These are phyloP conservation scores for Botrytis fragariae DNA, from an alignment of 2,329 filamentous ascomycete genomes.

Conservation along the genomic window DNA sequence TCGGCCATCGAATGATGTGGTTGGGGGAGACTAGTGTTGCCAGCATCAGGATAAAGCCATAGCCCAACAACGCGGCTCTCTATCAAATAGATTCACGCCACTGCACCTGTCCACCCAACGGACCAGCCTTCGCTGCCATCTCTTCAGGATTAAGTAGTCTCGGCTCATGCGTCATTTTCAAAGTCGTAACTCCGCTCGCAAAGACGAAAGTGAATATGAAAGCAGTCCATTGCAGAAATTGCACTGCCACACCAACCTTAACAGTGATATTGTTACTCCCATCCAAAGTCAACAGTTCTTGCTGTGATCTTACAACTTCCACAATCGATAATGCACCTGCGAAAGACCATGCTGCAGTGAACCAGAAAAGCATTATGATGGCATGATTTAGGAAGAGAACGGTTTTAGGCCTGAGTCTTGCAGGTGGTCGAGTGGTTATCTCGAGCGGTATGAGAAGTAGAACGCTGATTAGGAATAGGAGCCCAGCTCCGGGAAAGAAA, in stretches of 20 bases:
- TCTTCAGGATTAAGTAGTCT: neutral
- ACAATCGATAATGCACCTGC: neutral
- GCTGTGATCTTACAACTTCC: conserved; percentile 7
- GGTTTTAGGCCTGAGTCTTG: neutral
- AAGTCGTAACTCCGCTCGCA: neutral
- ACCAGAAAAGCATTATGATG: conserved; percentile 7
- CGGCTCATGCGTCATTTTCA: neutral
- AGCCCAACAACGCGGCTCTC: accelerated
- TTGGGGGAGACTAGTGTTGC: neutral
- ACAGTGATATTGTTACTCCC: neutral
- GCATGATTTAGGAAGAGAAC: neutral
- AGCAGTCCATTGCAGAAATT: conserved; percentile 9
- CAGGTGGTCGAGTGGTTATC: neutral
- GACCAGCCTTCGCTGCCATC: neutral
- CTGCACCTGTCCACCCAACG: neutral
- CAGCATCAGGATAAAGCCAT: neutral
- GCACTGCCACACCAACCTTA: neutral
- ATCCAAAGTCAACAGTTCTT: neutral
- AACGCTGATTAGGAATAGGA: conserved; percentile 7
- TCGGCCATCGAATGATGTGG: neutral
- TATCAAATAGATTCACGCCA: neutral
- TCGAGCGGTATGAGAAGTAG: conserved; percentile 5
- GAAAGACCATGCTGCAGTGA: conserved; percentile 4
- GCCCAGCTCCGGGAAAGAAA: conserved; percentile 5
- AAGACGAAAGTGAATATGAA: conserved; percentile 13